A percentile compares a stretch with the other conserved stretches of the same genome.
phyloP scores from a whole-genome alignment of 2,329 filamentous ascomycete genomes.

The Alternaria sp. region DNA sequence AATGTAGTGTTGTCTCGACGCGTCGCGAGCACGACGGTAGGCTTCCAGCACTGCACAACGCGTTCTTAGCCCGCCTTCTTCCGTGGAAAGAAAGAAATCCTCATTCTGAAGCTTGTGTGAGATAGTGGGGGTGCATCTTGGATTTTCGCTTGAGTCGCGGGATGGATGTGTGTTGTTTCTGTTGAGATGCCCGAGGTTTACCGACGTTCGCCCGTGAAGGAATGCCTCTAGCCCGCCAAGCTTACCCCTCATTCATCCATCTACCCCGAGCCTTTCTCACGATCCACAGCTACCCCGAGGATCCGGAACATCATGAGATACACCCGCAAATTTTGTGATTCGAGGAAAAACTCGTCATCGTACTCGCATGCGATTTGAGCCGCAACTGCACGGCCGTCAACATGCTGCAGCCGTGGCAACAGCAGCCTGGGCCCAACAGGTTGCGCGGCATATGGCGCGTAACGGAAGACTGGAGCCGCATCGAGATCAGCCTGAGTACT shows the following conservation, averaged over 20 bases:
- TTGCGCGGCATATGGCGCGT: background rate
- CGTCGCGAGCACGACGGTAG: background rate
- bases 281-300: conserved; percentile 7
- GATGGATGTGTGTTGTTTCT: background rate
- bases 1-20: background rate
- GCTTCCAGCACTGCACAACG: background rate
- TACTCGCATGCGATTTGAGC: background rate
- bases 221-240: conserved; percentile 6
- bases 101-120: background rate
- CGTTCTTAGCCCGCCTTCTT: background rate
- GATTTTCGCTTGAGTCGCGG: background rate
- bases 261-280: background rate
- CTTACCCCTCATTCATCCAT: conserved; percentile 11
- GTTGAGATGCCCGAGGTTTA: background rate
- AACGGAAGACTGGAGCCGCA: background rate
- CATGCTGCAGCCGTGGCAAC: background rate
- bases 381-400: background rate
- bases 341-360: conserved; percentile 10
- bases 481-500: background rate
- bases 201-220: background rate
- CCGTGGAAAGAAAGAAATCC: no score
- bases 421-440: background rate
- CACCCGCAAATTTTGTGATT: background rate
- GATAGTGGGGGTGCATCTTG: background rate
- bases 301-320: background rate